phyloP scores from a whole-genome alignment of 1,139 yeast species.

The Pichia sp. region DNA sequence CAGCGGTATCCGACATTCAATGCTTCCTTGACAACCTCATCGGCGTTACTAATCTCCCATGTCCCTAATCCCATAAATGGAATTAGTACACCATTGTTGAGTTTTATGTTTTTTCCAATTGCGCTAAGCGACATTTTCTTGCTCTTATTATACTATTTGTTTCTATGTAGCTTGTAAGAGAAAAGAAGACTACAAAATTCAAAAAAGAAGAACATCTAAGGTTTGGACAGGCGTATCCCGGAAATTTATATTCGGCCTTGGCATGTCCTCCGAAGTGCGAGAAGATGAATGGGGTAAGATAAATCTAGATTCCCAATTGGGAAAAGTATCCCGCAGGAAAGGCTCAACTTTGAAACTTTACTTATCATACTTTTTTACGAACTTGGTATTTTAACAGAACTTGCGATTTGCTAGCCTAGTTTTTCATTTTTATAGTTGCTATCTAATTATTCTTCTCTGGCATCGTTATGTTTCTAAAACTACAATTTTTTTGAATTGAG shows the following conservation, averaged over 20 bases:
- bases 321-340: neutral
- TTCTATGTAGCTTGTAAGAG: neutral
- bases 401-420: too few species aligned
- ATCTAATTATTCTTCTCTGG: too few species aligned
- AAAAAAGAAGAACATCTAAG: neutral
- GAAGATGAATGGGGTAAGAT: neutral
- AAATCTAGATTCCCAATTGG: neutral
- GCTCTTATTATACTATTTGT: neutral
- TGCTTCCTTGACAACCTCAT: conserved; percentile 44
- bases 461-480: too few species aligned
- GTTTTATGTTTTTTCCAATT: conserved; percentile 14
- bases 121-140: neutral
- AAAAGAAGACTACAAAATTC: neutral
- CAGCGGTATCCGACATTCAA: conserved; percentile 47
- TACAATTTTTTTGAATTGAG: too few species aligned
- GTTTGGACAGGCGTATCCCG: neutral
- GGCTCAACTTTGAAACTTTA: neutral
- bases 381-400: too few species aligned
- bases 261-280: neutral
- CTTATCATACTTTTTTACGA: too few species aligned
- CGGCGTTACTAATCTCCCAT: conserved; percentile 42
- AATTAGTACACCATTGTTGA: conserved; percentile 37
- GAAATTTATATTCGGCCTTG: neutral
- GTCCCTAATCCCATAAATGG: conserved; percentile 50
- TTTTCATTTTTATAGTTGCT: too few species aligned